phyloP scores from a whole-genome alignment of 768 basidiomycete species.

The Dacryopinax spathularia region DNA sequence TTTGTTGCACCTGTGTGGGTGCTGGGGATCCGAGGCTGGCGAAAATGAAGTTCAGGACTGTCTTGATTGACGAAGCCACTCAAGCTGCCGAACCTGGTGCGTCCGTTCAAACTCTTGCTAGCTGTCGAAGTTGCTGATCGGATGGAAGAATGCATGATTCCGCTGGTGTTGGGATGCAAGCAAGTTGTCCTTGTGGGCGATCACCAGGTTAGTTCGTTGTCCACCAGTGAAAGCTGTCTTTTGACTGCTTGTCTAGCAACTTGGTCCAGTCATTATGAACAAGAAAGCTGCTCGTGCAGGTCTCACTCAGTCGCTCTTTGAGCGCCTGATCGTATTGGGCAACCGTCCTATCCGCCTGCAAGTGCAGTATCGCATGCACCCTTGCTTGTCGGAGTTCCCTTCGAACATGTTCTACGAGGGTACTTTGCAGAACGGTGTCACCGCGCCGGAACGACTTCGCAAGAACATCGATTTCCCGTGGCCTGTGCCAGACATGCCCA shows the following conservation, averaged over 20 bases:
- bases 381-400: constrained; percentile 96
- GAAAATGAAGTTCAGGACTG: constrained; percentile 97
- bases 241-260: constrained; percentile 40
- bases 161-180: constrained; percentile 92
- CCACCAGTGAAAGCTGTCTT: constrained; percentile 3
- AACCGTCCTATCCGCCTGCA: constrained; percentile 97
- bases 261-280: constrained; percentile 99
- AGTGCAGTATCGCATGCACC: constrained; percentile 99
- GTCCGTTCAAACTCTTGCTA: constrained; percentile 13
- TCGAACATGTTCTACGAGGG: constrained; percentile 99
- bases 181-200: constrained; percentile 97
- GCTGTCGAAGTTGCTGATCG: neutral
- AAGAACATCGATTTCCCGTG: constrained; percentile 99
- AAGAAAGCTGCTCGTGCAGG: constrained; percentile 99
- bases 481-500: constrained; percentile 92
- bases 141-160: constrained; percentile 90
- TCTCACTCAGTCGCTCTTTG: constrained; percentile 93
- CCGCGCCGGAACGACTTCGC: constrained; percentile 88
- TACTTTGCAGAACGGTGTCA: constrained; percentile 95
- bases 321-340: constrained; percentile 85
- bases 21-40: constrained; percentile 90
- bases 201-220: constrained; percentile 38
- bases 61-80: constrained; percentile 95
- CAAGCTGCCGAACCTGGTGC: constrained; percentile 93
- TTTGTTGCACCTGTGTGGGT: constrained; percentile 96